These are phyloP conservation scores for Endogone sp. DNA, from an alignment of 192 early-diverging fungal species.

Conservation along the genomic window DNA sequence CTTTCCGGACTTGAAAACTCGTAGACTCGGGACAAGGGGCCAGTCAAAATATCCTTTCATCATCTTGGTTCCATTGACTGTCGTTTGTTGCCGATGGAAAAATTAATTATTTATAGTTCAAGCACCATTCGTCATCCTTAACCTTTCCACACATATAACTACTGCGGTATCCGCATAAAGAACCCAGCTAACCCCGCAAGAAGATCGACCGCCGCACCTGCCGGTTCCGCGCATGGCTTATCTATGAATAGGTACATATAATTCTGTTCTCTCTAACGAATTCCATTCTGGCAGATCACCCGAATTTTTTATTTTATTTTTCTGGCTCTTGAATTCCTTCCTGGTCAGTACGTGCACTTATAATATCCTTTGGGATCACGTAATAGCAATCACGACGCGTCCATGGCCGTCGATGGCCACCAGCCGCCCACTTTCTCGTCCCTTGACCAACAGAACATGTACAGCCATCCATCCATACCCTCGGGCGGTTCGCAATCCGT, in stretches of 20 bases:
- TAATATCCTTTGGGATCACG: too few species aligned
- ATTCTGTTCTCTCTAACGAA: too few species aligned
- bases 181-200: not conserved
- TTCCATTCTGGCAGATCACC: too few species aligned
- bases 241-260: not conserved
- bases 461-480: not conserved
- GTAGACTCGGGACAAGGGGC: slow-evolving; percentile 31
- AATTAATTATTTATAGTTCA: not conserved
- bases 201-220: not conserved
- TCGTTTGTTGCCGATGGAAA: too few species aligned
- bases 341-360: too few species aligned
- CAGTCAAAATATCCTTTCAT: not conserved
- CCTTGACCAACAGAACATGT: not conserved
- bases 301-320: too few species aligned
- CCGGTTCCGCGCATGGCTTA: not conserved
- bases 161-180: not conserved
- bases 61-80: not conserved
- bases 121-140: not conserved
- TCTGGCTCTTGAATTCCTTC: too few species aligned
- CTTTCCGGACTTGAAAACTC: slow-evolving; percentile 44
- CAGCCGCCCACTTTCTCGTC: not conserved
- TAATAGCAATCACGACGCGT: not conserved
- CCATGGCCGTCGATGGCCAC: not conserved
- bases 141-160: not conserved
- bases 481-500: not conserved